These are phyloP conservation scores for Candida krabiensis DNA, from an alignment of 805 yeast species.

Conservation along the genomic window DNA sequence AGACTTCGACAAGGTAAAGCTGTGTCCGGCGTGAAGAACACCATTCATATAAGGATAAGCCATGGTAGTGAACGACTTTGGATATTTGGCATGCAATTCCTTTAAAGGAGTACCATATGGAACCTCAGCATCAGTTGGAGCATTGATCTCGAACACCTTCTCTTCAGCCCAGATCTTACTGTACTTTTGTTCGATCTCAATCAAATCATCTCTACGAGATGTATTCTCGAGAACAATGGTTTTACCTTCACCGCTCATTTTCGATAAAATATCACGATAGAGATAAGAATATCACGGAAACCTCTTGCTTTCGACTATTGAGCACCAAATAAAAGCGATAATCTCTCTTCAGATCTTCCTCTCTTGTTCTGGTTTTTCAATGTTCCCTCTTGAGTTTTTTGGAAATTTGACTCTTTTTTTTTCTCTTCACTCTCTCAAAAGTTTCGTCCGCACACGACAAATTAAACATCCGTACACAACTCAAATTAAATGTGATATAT, in stretches of 20 bases:
- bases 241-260: conserved; percentile 29
- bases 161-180: conserved; percentile 87
- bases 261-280: not conserved
- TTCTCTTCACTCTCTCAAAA: not conserved
- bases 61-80: conserved; percentile 90
- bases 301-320: too few species aligned
- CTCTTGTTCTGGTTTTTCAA: too few species aligned
- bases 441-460: not conserved
- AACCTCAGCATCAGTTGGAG: conserved; percentile 73
- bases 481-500: too few species aligned
- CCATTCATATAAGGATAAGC: conserved; percentile 99
- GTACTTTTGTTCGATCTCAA: conserved; percentile 84
- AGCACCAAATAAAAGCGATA: too few species aligned
- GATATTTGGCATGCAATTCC: conserved; percentile 73
- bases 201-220: conserved; percentile 90
- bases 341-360: too few species aligned
- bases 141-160: conserved; percentile 81
- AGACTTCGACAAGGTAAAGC: conserved; percentile 90
- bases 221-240: conserved; percentile 55
- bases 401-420: too few species aligned
- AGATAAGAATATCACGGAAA: not conserved
- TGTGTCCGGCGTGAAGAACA: conserved; percentile 95
- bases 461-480: not conserved
- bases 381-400: too few species aligned
- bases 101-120: conserved; percentile 56